Evolutionary conservation across 257 asterid genomes (phyloP), one percentile per base, ranked within the genome.

Genomic region (Buddleja alternifolia): DNA sequence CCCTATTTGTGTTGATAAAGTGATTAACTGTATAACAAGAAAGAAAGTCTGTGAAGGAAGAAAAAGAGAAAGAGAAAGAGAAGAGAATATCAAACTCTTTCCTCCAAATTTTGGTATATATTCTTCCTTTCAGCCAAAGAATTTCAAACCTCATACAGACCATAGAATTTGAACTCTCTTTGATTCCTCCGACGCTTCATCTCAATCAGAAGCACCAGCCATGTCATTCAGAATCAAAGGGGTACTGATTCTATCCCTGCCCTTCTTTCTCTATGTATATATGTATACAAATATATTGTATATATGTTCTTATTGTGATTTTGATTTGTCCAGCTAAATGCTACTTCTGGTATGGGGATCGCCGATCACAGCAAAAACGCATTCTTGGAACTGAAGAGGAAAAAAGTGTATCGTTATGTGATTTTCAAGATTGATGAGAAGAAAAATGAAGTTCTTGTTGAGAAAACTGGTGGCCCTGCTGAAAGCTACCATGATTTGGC

Each of bases 361-460:
- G 66, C 69, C 29, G 73, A 69, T 61, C 54, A 69, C 44, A 69
- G 67, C 72, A 75, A 52, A 54, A 52, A 23, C n/a, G 63, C 79
- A 7, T 75, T 67, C 72, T 24, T 75, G 57, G 74, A 75, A 42
- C 47, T 75, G 52, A 52, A 75, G 72, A 75, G 58, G 79, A 68
- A 69, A 46, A 75, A 53, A n/a, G 53, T 69, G 14, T 1, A 52
- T 11, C 72, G 75, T 2, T 69, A 69, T 39, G 72, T 75, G 23
- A 66, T 73, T 32, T 73, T 66, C 48, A 73, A 58, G 73, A 58
- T 73, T 17, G 73, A 66, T 1, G 79, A 75, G 74, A 60, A 61
- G 75, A 75, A 63, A 23, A 60, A 63, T 6, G 75, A 69, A 53
- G 75, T 75, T 0, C 44, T 75, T 4, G 79, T 75, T n/a, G 75